Evolutionary conservation across 495 filamentous ascomycete genomes (phyloP), one percentile per base, ranked within the genome.

Genomic region (Oleoguttula mirabilis): DNA sequence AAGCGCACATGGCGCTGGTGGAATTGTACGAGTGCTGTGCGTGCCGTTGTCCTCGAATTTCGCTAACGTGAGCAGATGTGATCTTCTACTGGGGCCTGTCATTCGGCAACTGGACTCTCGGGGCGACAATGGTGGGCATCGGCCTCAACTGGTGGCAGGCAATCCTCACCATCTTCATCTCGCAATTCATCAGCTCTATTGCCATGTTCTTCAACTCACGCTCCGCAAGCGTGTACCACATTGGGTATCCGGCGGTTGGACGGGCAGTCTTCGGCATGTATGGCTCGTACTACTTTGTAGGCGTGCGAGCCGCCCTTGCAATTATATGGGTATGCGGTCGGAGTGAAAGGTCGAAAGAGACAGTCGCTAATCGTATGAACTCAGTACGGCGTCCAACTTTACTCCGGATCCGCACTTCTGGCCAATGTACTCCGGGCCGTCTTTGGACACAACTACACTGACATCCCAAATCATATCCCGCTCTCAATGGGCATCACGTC

Each of bases 401-500:
- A 57, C 35, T 57, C 50, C 16, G 59, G 59, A 5, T 53, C 59
- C 3, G 41, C 40, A 22, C 55, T 60, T 36, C 58, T 63, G 50
- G 41, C 41, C 8, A 58, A 57, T 21, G 57, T 59, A 25, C 54
- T 64, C 11, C 52, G 56, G 7, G 53, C 50, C 41, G 39, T 58
- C 25, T 58, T 63, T 39, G 54, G 54, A 7, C 41, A 56, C 36
- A 36, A 42, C 36, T 58, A 51, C 35, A 60, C 51, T 32, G 51
- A 63, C 39, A 63, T 67, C 23, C 41, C 45, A 10, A 63, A 63
- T 38, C 32, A 41, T 42, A 56, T 64, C 22, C 58, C 78, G 0
- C 64, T 51, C 8, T 59, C 55, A 10, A 65, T 77, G 50, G 78
- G 76, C 24, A 80, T 83, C 56, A 75, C 71, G 12, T 78, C 71